These are phyloP conservation scores for Coemansia biformis DNA, from an alignment of 192 early-diverging fungal genomes.

Conservation along the genomic window DNA sequence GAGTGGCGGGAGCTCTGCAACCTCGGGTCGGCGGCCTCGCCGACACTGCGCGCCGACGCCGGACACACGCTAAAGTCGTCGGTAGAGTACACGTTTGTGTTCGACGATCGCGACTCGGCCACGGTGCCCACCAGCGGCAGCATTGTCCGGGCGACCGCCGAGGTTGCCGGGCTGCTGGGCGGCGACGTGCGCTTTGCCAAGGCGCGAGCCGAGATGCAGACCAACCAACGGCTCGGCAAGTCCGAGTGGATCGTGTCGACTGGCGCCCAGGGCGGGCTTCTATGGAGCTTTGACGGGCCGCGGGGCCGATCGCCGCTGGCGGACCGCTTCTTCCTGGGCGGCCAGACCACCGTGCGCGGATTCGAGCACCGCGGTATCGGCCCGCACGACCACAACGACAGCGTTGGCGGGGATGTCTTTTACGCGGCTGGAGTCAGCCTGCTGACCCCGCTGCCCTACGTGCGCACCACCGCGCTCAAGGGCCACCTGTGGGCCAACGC, in stretches of 20 bases:
- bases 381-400: slow-evolving; percentile 73
- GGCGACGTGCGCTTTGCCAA: slow-evolving; percentile 68
- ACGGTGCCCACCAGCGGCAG: slow-evolving; percentile 72
- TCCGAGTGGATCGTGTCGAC: slow-evolving; percentile 51
- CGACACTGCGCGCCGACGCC: slow-evolving; percentile 66
- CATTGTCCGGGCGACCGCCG: slow-evolving; percentile 44
- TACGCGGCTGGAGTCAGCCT: slow-evolving; percentile 72
- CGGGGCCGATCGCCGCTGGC: slow-evolving; percentile 58
- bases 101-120: slow-evolving; percentile 73
- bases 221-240: slow-evolving; percentile 49
- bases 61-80: slow-evolving; percentile 84
- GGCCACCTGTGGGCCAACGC: slow-evolving; percentile 87
- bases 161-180: slow-evolving; percentile 72
- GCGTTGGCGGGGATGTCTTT: slow-evolving; percentile 85
- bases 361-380: slow-evolving; percentile 86
- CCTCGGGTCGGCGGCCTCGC: slow-evolving; percentile 39
- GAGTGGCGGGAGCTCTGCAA: slow-evolving; percentile 75
- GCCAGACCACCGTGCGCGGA: slow-evolving; percentile 78
- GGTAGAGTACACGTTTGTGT: slow-evolving; percentile 57
- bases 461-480: slow-evolving; percentile 59
- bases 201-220: slow-evolving; percentile 64
- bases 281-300: slow-evolving; percentile 53
- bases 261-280: slow-evolving; percentile 58
- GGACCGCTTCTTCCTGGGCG: slow-evolving; percentile 88
- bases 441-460: slow-evolving; percentile 73